Evolutionary conservation across 768 basidiomycete species (phyloP), one percentile per base, ranked within the genome.

Genomic region (Trametes cubensis): DNA sequence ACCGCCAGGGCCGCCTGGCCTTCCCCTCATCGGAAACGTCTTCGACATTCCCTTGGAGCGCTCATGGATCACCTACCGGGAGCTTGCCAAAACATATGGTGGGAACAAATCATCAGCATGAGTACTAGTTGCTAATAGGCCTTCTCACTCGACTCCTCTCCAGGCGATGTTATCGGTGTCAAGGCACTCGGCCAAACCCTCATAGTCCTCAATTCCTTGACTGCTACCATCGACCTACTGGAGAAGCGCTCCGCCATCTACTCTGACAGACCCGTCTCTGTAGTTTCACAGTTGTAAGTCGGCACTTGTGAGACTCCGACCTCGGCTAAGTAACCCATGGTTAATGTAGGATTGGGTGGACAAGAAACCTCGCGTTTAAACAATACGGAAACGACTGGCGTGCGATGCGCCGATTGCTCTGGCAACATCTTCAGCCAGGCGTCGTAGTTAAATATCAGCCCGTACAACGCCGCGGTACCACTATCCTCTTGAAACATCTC

Each of bases 241-340:
- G 69, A 72, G 21, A 73, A 68, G 44, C 63, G 70, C 14, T 67
- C 66, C 40, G 56, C 63, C 2, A 67, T 66, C 2, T 69, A 69
- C 51, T 72, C 71, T 0, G 68, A 70, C 28, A n/a, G 55, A 3
- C 28, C 39, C 4, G 30, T n/a, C 11, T 51, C 47, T 1, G 18
- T 21, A 1, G 15, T 58, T 1, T 17, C 21, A 2, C 21, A 51
- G 1, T 10, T 55, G 61, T 62, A 23, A 6, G 23, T 26, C 17
- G 20, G 5, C 14, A 14, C 23, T n/a, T n/a, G n/a, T n/a, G n/a
- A 14, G 20, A 8, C 23, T 5, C 18, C 11, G 23, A 10, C 46
- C 20, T 2, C n/a, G 20, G 3, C 2, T n/a, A 20, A 11, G 10
- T 2, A 34, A n/a, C 26, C 15, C 4, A 6, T n/a, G 28, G 21